Conservation (phyloP, 2,329 filamentous ascomycete genomes). For the Colletotrichum sp. region DNA sequence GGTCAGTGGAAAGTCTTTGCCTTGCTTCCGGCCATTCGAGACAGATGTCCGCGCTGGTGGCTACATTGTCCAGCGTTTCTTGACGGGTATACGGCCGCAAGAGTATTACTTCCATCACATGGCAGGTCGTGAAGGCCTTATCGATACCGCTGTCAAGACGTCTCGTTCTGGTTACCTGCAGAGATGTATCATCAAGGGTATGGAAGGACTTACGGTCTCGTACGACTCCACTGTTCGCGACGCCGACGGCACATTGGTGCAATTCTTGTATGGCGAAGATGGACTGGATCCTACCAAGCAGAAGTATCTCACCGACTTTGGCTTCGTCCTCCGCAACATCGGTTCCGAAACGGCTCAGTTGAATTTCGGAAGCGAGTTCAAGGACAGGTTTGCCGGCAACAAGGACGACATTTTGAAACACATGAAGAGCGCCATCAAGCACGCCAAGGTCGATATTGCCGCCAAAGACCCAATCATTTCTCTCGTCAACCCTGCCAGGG, state of each 20-base stretch:
- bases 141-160: conserved; percentile 98
- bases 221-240: conserved; percentile 96
- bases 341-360: conserved; percentile 79
- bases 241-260: conserved; percentile 88
- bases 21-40: conserved; percentile 92
- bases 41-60: conserved; percentile 88
- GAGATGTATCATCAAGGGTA: conserved; percentile 96
- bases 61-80: conserved; percentile 94
- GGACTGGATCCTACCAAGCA: conserved; percentile 94
- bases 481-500: conserved; percentile 74
- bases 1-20: conserved; percentile 96
- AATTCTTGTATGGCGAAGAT: conserved; percentile 97
- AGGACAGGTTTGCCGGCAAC: conserved; percentile 51
- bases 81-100: conserved; percentile 95
- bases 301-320: conserved; percentile 88
- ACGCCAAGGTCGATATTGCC: conserved; percentile 58
- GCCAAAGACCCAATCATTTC: conserved; percentile 79
- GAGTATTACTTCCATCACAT: conserved; percentile 99
- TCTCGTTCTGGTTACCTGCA: conserved; percentile 96
- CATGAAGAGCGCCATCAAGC: conserved; percentile 82
- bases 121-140: conserved; percentile 97
- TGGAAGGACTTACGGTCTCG: conserved; percentile 91
- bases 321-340: conserved; percentile 87
- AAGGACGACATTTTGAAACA: conserved; percentile 71
- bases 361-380: conserved; percentile 61